Conservation (phyloP, 2,329 filamentous ascomycete species). For the Aspergillus ibericus region DNA sequence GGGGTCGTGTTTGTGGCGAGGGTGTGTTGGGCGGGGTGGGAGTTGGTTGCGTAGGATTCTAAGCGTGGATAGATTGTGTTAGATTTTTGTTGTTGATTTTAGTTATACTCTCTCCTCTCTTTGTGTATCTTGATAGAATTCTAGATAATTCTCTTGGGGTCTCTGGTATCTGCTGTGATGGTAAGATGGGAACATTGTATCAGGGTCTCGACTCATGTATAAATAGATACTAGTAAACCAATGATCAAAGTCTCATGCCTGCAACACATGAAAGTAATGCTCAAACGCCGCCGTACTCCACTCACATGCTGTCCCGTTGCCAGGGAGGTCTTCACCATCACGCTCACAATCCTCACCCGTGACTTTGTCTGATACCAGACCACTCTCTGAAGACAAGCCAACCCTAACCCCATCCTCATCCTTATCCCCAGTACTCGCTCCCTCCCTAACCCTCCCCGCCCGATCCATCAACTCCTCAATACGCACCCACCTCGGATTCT, state of each 20-base stretch:
- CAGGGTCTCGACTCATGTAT: no score
- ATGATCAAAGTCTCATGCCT: neutral
- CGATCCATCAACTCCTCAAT: conserved; percentile 16
- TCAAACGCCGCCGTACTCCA: conserved; percentile 20
- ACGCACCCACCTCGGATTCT: conserved; percentile 12
- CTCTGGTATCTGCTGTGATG: no score
- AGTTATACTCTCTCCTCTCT: no score
- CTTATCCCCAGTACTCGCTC: neutral
- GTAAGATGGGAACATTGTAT: no score
- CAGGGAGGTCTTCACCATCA: conserved; percentile 11
- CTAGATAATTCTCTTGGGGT: no score
- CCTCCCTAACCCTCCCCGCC: conserved; percentile 9
- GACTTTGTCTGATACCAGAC: no score
- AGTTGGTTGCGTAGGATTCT: neutral
- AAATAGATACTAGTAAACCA: no score
- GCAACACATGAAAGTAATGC: conserved; percentile 10
- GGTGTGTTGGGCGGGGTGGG: neutral
- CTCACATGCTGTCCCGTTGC: conserved; percentile 18
- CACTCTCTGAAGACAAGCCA: no score
- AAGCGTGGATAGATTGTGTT: no score
- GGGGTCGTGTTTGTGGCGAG: conserved; percentile 12
- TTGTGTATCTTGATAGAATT: no score
- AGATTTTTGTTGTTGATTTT: no score
- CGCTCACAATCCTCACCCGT: neutral
- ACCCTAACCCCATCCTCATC: neutral